phyloP scores from a whole-genome alignment of 2,329 filamentous ascomycete species.

The Colletotrichum aenigma region DNA sequence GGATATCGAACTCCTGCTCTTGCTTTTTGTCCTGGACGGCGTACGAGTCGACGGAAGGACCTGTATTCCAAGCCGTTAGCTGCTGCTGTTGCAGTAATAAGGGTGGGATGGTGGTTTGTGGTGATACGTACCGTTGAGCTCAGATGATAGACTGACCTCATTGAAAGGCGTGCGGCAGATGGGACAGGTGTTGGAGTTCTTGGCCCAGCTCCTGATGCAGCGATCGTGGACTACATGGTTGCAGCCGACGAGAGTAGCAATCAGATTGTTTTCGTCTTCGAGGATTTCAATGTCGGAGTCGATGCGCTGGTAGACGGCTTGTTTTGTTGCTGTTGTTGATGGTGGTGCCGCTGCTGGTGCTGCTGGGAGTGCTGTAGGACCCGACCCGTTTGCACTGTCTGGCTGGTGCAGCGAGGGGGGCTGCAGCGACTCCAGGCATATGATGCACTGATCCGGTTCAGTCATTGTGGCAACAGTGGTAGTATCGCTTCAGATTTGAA shows the following conservation, averaged over 20 bases:
- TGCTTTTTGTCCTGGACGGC: constrained; percentile 84
- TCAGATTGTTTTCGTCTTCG: constrained; percentile 42
- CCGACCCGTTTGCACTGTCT: constrained; percentile 24
- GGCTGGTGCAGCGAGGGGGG: constrained; percentile 32
- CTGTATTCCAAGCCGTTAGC: constrained; percentile 38
- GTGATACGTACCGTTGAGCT: constrained; percentile 32
- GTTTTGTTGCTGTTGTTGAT: constrained; percentile 23
- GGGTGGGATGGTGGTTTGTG: neutral
- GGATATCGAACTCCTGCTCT: constrained; percentile 86
- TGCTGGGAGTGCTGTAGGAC: constrained; percentile 16
- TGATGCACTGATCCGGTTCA: constrained; percentile 70
- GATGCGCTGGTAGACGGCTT: constrained; percentile 14
- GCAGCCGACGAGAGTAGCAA: constrained; percentile 74
- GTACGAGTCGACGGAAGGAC: constrained; percentile 61
- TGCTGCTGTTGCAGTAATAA: neutral
- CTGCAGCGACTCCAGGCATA: constrained; percentile 68
- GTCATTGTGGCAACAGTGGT: constrained; percentile 50
- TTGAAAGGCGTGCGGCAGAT: constrained; percentile 95
- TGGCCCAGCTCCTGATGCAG: constrained; percentile 92
- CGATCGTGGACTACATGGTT: constrained; percentile 92
- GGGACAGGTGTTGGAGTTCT: constrained; percentile 96
- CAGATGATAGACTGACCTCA: constrained; percentile 81
- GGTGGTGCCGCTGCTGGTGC: constrained; percentile 18
- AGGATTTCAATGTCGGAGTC: constrained; percentile 20
- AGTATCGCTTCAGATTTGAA: constrained; percentile 37